These are phyloP conservation scores for Cyberlindnera saturnus DNA, from an alignment of 805 yeast genomes.

Conservation along the genomic window DNA sequence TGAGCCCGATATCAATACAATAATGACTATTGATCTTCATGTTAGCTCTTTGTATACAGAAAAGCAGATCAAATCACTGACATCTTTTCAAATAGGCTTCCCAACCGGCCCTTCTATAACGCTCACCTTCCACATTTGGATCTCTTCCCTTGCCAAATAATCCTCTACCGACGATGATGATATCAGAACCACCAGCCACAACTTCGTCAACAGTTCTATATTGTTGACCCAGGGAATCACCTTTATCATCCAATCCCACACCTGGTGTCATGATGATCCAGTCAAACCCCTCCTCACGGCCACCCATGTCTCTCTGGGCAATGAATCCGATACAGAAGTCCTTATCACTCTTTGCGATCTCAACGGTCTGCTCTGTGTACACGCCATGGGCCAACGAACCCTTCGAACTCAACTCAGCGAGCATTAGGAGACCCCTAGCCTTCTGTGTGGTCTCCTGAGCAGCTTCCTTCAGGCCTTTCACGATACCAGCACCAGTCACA, in stretches of 20 bases:
- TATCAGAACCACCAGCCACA: slow-evolving; percentile 79
- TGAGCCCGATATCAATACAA: too few species aligned
- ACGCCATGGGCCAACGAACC: slow-evolving; percentile 93
- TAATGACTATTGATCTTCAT: too few species aligned
- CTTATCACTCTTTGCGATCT: slow-evolving; percentile 79
- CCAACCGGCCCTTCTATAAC: slow-evolving; percentile 96
- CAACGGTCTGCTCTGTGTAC: slow-evolving; percentile 82
- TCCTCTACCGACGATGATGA: slow-evolving; percentile 98
- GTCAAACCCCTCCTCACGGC: slow-evolving; percentile 78
- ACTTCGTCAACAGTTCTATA: slow-evolving; percentile 90
- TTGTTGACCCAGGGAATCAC: slow-evolving; percentile 94
- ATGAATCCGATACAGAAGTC: slow-evolving; percentile 95
- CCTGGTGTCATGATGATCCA: slow-evolving; percentile 99
- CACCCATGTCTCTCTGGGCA: slow-evolving; percentile 87
- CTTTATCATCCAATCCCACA: slow-evolving; percentile 94
- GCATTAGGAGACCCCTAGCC: slow-evolving; percentile 87
- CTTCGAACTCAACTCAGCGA: slow-evolving; percentile 91
- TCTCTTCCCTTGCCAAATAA: slow-evolving; percentile 92
- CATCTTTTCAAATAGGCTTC: slow-evolving; percentile 59
- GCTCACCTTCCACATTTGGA: slow-evolving; percentile 76
- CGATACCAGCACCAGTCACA: slow-evolving; percentile 92
- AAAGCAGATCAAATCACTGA: background rate
- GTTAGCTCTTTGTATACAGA: background rate
- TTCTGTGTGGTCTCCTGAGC: slow-evolving; percentile 59
- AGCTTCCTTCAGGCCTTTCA: slow-evolving; percentile 80